These are phyloP conservation scores for Xylaria grammica DNA, from an alignment of 495 filamentous ascomycete species.

Conservation along the genomic window DNA sequence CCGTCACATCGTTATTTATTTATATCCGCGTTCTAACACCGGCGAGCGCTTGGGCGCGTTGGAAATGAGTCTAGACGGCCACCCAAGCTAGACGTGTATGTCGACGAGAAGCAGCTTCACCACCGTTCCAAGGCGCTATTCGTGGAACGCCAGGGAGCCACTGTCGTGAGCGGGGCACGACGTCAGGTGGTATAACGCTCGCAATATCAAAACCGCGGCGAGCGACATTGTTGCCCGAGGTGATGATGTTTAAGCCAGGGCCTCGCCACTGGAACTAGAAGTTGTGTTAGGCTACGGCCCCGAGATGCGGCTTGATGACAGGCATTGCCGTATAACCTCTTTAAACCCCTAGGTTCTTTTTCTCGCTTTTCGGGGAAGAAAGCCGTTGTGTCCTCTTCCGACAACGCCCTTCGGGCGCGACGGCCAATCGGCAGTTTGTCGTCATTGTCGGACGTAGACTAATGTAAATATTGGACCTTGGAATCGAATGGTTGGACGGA, in stretches of 20 bases:
- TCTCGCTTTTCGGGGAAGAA: background rate
- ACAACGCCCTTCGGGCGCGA: background rate
- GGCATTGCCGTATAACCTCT: background rate
- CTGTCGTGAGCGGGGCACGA: background rate
- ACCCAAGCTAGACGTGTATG: background rate
- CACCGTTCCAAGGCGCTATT: slow-evolving; percentile 11
- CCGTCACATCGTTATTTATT: background rate
- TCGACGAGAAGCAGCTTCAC: background rate
- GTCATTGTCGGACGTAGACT: background rate
- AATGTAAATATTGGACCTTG: background rate
- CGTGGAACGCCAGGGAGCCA: background rate
- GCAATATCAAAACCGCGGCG: background rate
- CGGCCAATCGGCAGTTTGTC: background rate
- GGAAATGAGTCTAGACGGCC: background rate
- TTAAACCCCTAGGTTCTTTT: background rate
- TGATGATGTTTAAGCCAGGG: background rate
- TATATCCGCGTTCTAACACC: background rate
- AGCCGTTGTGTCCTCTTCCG: background rate
- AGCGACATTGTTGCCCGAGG: slow-evolving; percentile 7
- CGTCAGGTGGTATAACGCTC: background rate
- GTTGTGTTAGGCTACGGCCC: background rate
- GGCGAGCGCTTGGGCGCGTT: background rate
- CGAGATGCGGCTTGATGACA: background rate
- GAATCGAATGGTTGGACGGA: slow-evolving; percentile 17
- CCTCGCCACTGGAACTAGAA: background rate